phyloP scores from a whole-genome alignment of 78 protist genomes.

The Pigoraptor vietnamica region DNA sequence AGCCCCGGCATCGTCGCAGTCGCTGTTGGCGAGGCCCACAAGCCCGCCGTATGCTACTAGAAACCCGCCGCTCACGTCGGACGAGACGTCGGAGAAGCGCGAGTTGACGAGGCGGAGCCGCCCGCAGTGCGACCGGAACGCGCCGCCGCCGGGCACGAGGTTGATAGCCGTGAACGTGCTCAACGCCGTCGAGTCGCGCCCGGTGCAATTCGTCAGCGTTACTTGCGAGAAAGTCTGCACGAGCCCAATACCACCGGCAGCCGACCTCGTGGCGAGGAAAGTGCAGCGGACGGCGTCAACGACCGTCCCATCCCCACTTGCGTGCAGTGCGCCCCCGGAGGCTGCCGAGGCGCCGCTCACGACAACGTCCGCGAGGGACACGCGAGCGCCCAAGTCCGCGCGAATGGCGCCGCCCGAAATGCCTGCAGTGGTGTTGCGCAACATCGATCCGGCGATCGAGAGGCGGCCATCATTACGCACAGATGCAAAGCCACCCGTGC shows the following conservation, averaged over 20 bases:
- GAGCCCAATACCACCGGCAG: background rate
- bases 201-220: background rate
- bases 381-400: background rate
- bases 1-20: background rate
- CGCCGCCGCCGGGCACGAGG: background rate
- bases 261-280: background rate
- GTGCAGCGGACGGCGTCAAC: background rate
- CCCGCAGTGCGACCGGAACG: background rate
- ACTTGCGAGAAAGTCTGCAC: background rate
- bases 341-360: background rate
- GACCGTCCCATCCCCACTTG: background rate
- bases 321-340: background rate
- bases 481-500: background rate
- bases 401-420: background rate
- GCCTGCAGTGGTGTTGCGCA: background rate
- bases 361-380: background rate
- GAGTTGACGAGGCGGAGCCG: background rate
- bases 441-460: background rate
- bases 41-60: background rate
- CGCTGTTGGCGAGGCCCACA: background rate
- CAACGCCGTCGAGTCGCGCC: background rate
- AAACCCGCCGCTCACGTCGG: background rate
- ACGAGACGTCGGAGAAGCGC: background rate
- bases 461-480: background rate
- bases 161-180: background rate